These are phyloP conservation scores for Lepraria neglecta DNA, from an alignment of 495 filamentous ascomycete genomes.

Conservation along the genomic window DNA sequence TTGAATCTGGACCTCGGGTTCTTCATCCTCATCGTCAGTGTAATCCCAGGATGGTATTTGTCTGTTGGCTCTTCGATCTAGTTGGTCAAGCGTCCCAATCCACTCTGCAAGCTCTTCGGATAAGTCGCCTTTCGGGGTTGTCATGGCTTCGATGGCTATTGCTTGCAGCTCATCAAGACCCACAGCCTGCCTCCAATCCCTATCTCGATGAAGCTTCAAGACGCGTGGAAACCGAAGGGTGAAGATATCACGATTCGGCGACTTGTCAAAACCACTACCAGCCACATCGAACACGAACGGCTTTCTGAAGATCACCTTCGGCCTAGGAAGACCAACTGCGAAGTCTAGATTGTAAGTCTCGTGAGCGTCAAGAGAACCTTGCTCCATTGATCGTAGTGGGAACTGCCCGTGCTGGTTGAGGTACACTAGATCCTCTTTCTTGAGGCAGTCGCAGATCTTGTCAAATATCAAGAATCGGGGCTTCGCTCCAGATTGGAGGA, in stretches of 20 bases:
- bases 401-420: conserved; percentile 47
- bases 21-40: conserved; percentile 16
- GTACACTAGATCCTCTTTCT: conserved; percentile 40
- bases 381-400: conserved; percentile 30
- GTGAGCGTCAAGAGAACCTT: conserved; percentile 21
- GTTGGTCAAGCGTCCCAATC: conserved; percentile 47
- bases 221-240: conserved; percentile 60
- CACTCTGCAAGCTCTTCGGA: conserved; percentile 50
- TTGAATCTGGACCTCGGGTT: not conserved
- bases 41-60: conserved; percentile 15
- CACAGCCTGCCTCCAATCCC: conserved; percentile 49
- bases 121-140: conserved; percentile 36
- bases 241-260: conserved; percentile 49
- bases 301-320: conserved; percentile 48
- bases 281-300: conserved; percentile 61
- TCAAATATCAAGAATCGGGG: conserved; percentile 64
- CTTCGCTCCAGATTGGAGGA: conserved; percentile 43
- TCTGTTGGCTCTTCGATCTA: conserved; percentile 32
- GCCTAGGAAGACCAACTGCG: conserved; percentile 26
- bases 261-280: conserved; percentile 59
- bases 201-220: conserved; percentile 54
- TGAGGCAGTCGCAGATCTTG: conserved; percentile 48
- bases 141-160: conserved; percentile 45
- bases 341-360: conserved; percentile 15
- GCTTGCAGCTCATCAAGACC: conserved; percentile 51